Evolutionary conservation across 495 filamentous ascomycete genomes (phyloP), one percentile per base, ranked within the genome.

Genomic region (Oleoguttula mirabilis): DNA sequence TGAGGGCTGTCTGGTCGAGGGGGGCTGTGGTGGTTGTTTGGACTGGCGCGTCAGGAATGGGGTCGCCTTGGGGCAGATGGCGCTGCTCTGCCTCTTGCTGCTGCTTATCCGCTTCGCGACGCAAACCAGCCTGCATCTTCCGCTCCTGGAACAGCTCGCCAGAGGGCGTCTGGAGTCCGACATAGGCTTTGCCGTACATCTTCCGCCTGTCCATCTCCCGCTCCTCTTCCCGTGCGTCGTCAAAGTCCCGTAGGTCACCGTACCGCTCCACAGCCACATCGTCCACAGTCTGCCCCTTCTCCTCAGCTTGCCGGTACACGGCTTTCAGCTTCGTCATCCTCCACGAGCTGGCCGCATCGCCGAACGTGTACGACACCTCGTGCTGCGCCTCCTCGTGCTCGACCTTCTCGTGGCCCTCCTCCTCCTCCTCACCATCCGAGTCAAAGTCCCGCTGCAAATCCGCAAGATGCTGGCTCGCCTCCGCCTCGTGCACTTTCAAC

Each of bases 221-320:
- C 64, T 94, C 81, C 56, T 99, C 92, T 57, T 99, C 90, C 39
- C 90, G 71, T 3, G 86, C 88, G 54, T 94, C 84, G 56, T 99
- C 90, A 58, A 94, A 95, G 2, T 79, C 78, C 19, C 78, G 72
- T 16, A 99, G 60, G 52, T 76, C 76, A 10, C 88, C 92, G 57
- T 80, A 94, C 38, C 82, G 68, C 51, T 92, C 79, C 20, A 79
- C 45, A 1, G 90, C 90, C 40, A 94, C 65, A 21, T 87, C 83
- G 20, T 96, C 88, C 14, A 90, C 66, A 5, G 73, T 28, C 38
- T 67, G 69, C 2, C 79, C 79, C 8, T 66, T 77, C 54, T 88
- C 79, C 51, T 93, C 71, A 0, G 84, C 80, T 41, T 78, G 73
- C 37, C 78, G 72, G 63, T 93, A 94, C 14, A 94, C 79, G 5